phyloP scores from a whole-genome alignment of 306 rosid genomes.

The Lathyrus tuberosus region DNA sequence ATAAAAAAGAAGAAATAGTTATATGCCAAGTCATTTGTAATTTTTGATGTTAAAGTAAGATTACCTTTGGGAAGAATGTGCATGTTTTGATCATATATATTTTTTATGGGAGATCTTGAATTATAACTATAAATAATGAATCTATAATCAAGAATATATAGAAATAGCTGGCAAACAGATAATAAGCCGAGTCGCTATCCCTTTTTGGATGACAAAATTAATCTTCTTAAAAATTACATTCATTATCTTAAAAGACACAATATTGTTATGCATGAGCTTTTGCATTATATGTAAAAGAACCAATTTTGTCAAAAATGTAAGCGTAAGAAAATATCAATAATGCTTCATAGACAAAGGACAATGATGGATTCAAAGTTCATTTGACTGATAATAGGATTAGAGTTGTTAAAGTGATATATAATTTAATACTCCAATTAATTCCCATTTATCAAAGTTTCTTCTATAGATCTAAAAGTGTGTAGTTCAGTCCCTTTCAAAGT shows the following conservation, averaged over 20 bases:
- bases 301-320: slow-evolving; percentile 17
- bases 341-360: background rate
- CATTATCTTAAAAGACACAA: too few species aligned
- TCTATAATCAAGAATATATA: too few species aligned
- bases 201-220: too few species aligned
- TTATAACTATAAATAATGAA: background rate
- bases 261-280: too few species aligned
- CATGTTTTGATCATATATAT: slow-evolving; percentile 3
- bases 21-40: slow-evolving; percentile 4
- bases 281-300: background rate
- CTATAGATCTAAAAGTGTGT: background rate
- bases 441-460: background rate
- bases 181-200: too few species aligned
- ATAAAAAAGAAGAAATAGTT: slow-evolving; percentile 11
- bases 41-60: slow-evolving; percentile 10
- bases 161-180: too few species aligned
- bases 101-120: slow-evolving; percentile 22
- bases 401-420: background rate
- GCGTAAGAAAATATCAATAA: background rate
- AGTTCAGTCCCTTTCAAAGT: too few species aligned
- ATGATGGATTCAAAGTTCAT: background rate
- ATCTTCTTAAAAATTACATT: too few species aligned
- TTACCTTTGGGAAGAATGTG: slow-evolving; percentile 26
- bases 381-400: background rate
- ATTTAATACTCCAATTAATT: background rate